Conservation (phyloP, 2,329 filamentous ascomycete genomes). For the Paecilomyces sp. region DNA sequence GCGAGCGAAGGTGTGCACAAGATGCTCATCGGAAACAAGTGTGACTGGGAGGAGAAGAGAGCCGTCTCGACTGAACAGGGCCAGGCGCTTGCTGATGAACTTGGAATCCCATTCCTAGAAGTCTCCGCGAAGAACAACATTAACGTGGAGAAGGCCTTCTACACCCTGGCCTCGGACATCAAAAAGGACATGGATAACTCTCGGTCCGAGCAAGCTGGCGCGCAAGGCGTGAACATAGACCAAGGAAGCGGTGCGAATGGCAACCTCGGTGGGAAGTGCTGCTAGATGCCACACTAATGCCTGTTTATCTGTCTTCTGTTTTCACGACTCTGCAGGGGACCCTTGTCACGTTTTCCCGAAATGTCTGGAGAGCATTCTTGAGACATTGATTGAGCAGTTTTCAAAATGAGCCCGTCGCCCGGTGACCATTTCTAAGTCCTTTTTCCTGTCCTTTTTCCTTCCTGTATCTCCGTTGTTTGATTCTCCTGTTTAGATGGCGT, state of each 20-base stretch:
- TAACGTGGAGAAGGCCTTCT: constrained; percentile 99
- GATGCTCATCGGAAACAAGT: constrained; percentile 99
- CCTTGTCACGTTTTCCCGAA: not conserved
- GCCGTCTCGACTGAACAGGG: constrained; percentile 89
- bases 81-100: constrained; percentile 86
- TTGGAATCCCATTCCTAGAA: constrained; percentile 96
- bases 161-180: constrained; percentile 88
- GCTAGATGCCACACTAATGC: constrained; percentile 42
- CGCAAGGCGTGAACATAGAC: constrained; percentile 61
- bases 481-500: constrained; percentile 10
- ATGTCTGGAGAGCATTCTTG: not conserved
- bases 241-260: constrained; percentile 46
- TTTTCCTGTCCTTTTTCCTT: constrained; percentile 1
- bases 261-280: constrained; percentile 64
- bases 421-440: constrained; percentile 2
- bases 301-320: constrained; percentile 10
- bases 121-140: constrained; percentile 99
- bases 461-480: constrained; percentile 6
- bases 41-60: constrained; percentile 99
- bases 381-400: not conserved
- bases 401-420: not conserved
- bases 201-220: constrained; percentile 61
- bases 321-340: not conserved
- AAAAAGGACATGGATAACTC: constrained; percentile 97
- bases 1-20: constrained; percentile 99